These are phyloP conservation scores for Zygosaccharomyces pseudorouxii DNA, from an alignment of 805 yeast species.

Conservation along the genomic window DNA sequence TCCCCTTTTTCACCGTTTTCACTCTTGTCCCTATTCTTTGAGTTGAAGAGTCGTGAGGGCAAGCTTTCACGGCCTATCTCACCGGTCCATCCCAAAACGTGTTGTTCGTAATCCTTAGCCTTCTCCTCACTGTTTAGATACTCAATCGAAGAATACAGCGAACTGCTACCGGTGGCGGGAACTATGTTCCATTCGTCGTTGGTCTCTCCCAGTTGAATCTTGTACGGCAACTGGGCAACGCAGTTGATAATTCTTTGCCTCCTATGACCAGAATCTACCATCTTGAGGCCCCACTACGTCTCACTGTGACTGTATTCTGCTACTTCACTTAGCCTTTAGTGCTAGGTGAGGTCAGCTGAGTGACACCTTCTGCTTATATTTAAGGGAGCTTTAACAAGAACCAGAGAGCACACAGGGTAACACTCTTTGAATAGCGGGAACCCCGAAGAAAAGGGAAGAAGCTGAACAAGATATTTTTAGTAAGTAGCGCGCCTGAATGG, in stretches of 20 bases:
- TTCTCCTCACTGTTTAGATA: constrained; percentile 44
- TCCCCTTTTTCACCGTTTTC: constrained; percentile 34
- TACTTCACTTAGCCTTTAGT: too few species aligned
- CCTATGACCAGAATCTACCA: constrained; percentile 5
- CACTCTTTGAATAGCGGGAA: not conserved
- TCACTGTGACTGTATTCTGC: not conserved
- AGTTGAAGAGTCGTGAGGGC: constrained; percentile 9
- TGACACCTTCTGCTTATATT: not conserved
- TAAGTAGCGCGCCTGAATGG: too few species aligned
- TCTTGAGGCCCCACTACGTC: not conserved
- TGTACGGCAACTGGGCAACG: constrained; percentile 36
- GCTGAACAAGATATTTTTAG: not conserved
- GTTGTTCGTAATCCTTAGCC: constrained; percentile 79
- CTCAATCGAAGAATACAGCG: constrained; percentile 70
- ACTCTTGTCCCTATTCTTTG: constrained; percentile 10
- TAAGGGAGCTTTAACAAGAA: not conserved
- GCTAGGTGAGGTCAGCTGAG: too few species aligned
- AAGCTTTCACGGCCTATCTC: constrained; percentile 45
- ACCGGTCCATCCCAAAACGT: constrained; percentile 93
- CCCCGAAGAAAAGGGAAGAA: not conserved
- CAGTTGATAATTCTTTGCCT: constrained; percentile 35
- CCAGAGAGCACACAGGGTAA: not conserved
- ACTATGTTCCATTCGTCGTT: constrained; percentile 49
- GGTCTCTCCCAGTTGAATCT: constrained; percentile 30
- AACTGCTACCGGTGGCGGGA: constrained; percentile 76